Evolutionary conservation across 1,284 basidiomycete species (phyloP), one percentile per base, ranked within the genome.

Genomic region (Puccinia hordei): DNA sequence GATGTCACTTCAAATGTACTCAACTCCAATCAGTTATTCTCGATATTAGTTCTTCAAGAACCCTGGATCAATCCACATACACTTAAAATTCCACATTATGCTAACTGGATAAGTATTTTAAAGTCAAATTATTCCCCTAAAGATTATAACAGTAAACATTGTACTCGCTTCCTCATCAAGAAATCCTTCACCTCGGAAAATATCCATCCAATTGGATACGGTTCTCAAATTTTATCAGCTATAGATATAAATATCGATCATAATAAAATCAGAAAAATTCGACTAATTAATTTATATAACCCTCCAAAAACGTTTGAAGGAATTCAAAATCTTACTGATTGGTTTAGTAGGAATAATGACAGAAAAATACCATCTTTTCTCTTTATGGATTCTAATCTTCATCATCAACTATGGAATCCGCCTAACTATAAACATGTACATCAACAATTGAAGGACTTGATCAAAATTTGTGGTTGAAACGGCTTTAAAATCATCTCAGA

Each of bases 31-130:
- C 12, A 8, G 2, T 4, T 27, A 27, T 61, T 15, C 22, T 5
- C 33, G 3, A 30, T 65, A 15, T 33, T 65, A 12, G 24, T 65
- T 38, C 38, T 65, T 17, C 61, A n/a, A 65, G 61, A 65, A 24
- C 61, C 61, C 13, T 65, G 61, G 61, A 65, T 65, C 27, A 65
- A 38, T 19, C 61, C 61, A 9, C 61, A 65, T 15, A 65, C 61
- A 2, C 17, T 65, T 4, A 65, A 38, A 41, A 8, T 65, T 3
- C 33, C 33, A 2, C 33, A 38, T 61, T n/a, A n/a, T n/a, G n/a
- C n/a, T n/a, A n/a, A n/a, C n/a, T n/a, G n/a, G n/a, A n/a, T n/a
- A n/a, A n/a, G 24, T 19, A 15, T 61, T 10, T 24, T 61, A 8
- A 24, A 61, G 5, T n/a, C 9, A 3, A 61, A 61, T 61, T 24